Base-by-base conservation (phyloP, 768 basidiomycete genomes). In the Serendipita sp. region DNA sequence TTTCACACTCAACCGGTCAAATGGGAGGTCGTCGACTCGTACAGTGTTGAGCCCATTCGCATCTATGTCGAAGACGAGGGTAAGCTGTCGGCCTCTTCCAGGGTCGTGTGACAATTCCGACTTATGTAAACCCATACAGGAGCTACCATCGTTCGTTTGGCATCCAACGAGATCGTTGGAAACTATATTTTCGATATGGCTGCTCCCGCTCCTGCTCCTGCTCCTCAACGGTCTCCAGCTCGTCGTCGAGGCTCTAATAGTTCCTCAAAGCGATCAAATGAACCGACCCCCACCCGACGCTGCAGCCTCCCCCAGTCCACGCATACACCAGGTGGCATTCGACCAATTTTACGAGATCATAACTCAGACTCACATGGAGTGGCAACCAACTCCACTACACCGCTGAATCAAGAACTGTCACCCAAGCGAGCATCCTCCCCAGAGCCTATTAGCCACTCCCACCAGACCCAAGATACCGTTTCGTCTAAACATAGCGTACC, bases 11-110 rank as follows among this genome's bases (percentile, higher is more conserved):
- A 33, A 10, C 55, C 55, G 13, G 27, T 60, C 55, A 37, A 60
- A 36, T 60, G 55, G 55, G 55, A 60, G 18, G 55, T 60, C n/a
- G 55, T 60, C 29, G 55, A 60, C 55, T 37, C 27, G 36, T 60
- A 23, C 29, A n/a, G 29, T 33, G 55, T 60, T 34, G 55, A 60
- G 16, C 55, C 55, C 10, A 36, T 60, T n/a, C 55, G 55, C 29
- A 34, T 60, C 29, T 27, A 27, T 29, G 55, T 60, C 29, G 55
- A 60, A 34, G 55, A 60, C 55, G 55, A 60, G 10, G 55, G 55
- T 60, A 34, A 27, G 55, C 34, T n/a, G 16, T 11, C 55, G 8
- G 55, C 55, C 34, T 23, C 48, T 33, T n/a, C 55, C 8, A 23
- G 23, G 3, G 29, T 37, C 36, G 36, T 60, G 27, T 29, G 33